phyloP scores from a whole-genome alignment of 176 grass and related monocot species.

The Puccinellia tenuiflora region DNA sequence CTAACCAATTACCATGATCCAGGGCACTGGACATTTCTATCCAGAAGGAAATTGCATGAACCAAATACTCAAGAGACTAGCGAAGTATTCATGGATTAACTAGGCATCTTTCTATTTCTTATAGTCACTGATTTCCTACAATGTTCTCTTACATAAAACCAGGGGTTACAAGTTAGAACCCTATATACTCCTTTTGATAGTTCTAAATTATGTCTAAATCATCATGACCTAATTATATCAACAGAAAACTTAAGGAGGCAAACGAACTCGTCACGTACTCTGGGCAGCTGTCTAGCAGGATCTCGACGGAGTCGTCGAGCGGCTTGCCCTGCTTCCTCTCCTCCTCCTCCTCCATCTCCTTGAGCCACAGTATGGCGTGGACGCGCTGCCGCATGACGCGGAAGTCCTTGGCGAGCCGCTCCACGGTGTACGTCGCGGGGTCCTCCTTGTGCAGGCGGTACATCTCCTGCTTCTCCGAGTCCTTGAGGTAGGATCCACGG shows the following conservation, averaged over 20 bases:
- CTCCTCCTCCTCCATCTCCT: conserved; percentile 93
- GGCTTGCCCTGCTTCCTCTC: conserved; percentile 78
- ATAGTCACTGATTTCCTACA: not conserved
- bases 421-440: conserved; percentile 68
- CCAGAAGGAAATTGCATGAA: not conserved
- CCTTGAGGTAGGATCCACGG: conserved; percentile 78
- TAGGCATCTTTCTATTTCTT: not conserved
- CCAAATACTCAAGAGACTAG: not conserved
- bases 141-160: not conserved
- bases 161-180: not conserved
- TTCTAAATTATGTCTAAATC: not conserved
- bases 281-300: conserved; percentile 86
- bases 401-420: conserved; percentile 91
- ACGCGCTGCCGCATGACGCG: conserved; percentile 94
- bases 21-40: not conserved
- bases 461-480: conserved; percentile 94
- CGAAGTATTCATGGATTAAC: not conserved
- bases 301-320: conserved; percentile 86
- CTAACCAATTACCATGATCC: not conserved
- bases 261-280: conserved; percentile 48
- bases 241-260: conserved; percentile 7
- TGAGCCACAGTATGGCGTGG: conserved; percentile 94
- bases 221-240: not conserved
- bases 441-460: conserved; percentile 95
- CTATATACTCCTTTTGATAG: not conserved